Evolutionary conservation across 345 rosid genomes (phyloP), one percentile per base, ranked within the genome.

Genomic region (Mallotus nudiflorus): DNA sequence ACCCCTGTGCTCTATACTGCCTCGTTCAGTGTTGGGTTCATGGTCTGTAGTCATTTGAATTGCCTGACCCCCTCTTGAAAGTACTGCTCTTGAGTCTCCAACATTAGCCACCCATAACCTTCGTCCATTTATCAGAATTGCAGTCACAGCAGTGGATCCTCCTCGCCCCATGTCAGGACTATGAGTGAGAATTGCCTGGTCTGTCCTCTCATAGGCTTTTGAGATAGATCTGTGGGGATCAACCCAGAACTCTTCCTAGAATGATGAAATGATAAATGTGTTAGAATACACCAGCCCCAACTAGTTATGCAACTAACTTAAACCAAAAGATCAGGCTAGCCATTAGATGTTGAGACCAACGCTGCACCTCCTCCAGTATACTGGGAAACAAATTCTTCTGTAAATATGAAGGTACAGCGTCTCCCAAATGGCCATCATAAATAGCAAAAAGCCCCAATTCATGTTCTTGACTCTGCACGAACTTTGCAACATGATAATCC

Each of bases 131-230:
- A 86, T 76, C 81, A 87, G 66, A 67, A 89, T 80, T 16, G 90
- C 95, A 70, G 95, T 89, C 72, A 85, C 95, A 10, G 95, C 95
- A 52, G 95, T 89, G 1, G 95, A 89, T 1, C 95, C 95, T 31
- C 95, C 95, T 57, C 88, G 83, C 33, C 93, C 91, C 82, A 90
- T 69, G 72, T 80, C 87, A 27, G 85, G 74, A 70, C 81, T 83
- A 57, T 76, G 81, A 12, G 89, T 82, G 46, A 89, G 78, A 78
- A 89, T 87, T 29, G 80, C 81, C 75, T 83, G 88, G 78, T 89
- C 92, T 46, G 95, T 87, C 67, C 76, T 84, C 77, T 84, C 87
- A 70, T 87, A 89, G 53, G 90, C 92, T 83, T 83, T 87, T 28
- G 75, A 67, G 59, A 89, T 89, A n/a, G 87, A 79, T 73, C 85